Percentiles rank a stretch among this genome's conserved stretches.
phyloP scores from a whole-genome alignment of 2,329 filamentous ascomycete species.

The Aspergillus sp. region DNA sequence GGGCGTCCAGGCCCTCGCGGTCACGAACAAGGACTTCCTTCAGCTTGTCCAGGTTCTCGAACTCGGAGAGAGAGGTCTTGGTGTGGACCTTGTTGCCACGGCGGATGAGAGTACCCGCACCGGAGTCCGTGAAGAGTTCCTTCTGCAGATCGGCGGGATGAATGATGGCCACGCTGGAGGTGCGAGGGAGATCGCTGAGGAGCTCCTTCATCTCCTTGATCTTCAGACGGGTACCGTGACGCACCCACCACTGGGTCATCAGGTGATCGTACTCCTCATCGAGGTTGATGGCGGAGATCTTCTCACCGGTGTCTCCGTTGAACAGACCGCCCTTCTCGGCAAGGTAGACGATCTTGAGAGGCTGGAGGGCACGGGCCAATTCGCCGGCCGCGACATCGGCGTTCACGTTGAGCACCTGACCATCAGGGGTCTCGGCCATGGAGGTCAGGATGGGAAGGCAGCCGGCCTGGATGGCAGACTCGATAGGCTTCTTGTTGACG shows the following conservation, averaged over 20 bases:
- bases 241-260: slow-evolving; percentile 92
- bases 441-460: slow-evolving; percentile 93
- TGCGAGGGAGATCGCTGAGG: slow-evolving; percentile 80
- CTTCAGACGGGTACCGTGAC: slow-evolving; percentile 91
- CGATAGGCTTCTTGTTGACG: slow-evolving; percentile 86
- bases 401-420: slow-evolving; percentile 94
- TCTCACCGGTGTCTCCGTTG: slow-evolving; percentile 87
- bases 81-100: slow-evolving; percentile 85
- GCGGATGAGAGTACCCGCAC: slow-evolving; percentile 88
- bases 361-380: slow-evolving; percentile 81
- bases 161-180: slow-evolving; percentile 94
- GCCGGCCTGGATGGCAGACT: slow-evolving; percentile 84
- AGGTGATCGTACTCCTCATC: slow-evolving; percentile 93
- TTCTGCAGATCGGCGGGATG: slow-evolving; percentile 94
- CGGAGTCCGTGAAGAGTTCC: slow-evolving; percentile 93
- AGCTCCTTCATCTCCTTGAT: slow-evolving; percentile 97
- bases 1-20: slow-evolving; percentile 75
- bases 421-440: slow-evolving; percentile 90
- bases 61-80: slow-evolving; percentile 67
- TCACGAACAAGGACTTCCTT: slow-evolving; percentile 81
- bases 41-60: slow-evolving; percentile 71
- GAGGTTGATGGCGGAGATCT: slow-evolving; percentile 95
- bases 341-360: slow-evolving; percentile 96
- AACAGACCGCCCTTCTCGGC: slow-evolving; percentile 96
- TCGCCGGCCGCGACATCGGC: slow-evolving; percentile 95